Conservation (phyloP, 805 yeast genomes). For the Yamadazyma ubonensis region DNA sequence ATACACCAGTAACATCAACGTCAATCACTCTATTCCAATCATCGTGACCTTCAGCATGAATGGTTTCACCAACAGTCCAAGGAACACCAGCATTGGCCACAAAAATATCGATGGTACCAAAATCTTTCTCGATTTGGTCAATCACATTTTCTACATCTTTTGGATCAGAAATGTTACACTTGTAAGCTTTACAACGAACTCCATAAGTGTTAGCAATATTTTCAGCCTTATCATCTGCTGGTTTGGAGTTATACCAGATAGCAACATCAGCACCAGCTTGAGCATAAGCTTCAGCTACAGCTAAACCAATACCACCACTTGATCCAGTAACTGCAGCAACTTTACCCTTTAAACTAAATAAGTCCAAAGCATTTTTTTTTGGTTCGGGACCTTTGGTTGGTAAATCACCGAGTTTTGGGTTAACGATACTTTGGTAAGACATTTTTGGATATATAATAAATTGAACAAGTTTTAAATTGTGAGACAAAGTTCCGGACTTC, state of each 20-base stretch:
- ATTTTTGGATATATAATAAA: too few species aligned
- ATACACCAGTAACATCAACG: slow-evolving; percentile 42
- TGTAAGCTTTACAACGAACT: slow-evolving; percentile 62
- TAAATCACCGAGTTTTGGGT: slow-evolving; percentile 37
- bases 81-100: slow-evolving; percentile 91
- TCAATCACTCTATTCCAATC: slow-evolving; percentile 37
- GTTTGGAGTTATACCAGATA: slow-evolving; percentile 47
- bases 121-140: slow-evolving; percentile 56
- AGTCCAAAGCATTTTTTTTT: slow-evolving; percentile 55
- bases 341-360: slow-evolving; percentile 78
- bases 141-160: slow-evolving; percentile 51
- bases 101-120: slow-evolving; percentile 77
- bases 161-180: slow-evolving; percentile 53
- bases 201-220: slow-evolving; percentile 55
- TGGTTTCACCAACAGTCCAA: slow-evolving; percentile 64
- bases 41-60: slow-evolving; percentile 36
- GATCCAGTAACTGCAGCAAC: slow-evolving; percentile 86
- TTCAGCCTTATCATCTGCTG: slow-evolving; percentile 63
- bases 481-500: slow-evolving; percentile 1
- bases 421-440: slow-evolving; percentile 21
- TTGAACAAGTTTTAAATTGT: too few species aligned
- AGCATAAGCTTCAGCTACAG: slow-evolving; percentile 78
- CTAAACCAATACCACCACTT: slow-evolving; percentile 78
- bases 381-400: slow-evolving; percentile 57
- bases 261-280: slow-evolving; percentile 84